Percentiles rank a stretch among this genome's conserved stretches.
These are phyloP conservation scores for Collybia nuda DNA, from an alignment of 768 basidiomycete species.

Conservation along the genomic window DNA sequence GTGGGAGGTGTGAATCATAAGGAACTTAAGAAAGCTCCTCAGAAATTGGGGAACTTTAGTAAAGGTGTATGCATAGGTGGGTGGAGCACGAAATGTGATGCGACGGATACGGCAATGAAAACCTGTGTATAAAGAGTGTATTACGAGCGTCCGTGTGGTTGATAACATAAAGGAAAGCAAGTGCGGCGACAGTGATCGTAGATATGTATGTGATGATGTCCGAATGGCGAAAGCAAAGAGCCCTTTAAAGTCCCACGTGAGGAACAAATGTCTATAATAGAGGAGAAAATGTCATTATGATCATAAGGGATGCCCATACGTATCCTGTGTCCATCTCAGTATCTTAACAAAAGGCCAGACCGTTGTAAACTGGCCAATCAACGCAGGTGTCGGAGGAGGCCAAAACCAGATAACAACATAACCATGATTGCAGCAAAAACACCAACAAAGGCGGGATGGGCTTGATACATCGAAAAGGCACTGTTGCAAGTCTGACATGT, in stretches of 20 bases:
- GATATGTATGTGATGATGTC: neutral
- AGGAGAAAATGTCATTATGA: slow-evolving; percentile 1
- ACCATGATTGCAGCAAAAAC: slow-evolving; percentile 57
- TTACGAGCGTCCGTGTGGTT: slow-evolving; percentile 2
- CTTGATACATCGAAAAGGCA: slow-evolving; percentile 28
- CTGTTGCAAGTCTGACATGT: slow-evolving; percentile 49
- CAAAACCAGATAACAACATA: slow-evolving; percentile 66
- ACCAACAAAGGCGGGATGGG: slow-evolving; percentile 58
- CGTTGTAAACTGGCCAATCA: neutral
- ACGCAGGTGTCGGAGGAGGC: slow-evolving; percentile 41
- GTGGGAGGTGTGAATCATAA: too few species aligned
- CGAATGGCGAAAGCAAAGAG: neutral
- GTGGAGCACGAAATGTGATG: too few species aligned
- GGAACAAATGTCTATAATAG: neutral
- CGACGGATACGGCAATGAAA: too few species aligned
- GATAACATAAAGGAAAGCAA: neutral
- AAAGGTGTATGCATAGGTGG: too few species aligned
- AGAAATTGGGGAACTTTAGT: too few species aligned
- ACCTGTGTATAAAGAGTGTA: neutral
- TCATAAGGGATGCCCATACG: neutral
- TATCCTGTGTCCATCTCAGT: neutral
- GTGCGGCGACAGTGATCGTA: too few species aligned
- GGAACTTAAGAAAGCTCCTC: too few species aligned
- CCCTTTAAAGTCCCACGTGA: neutral
- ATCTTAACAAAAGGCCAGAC: neutral